Percentiles rank a stretch among this genome's conserved stretches.
These are phyloP conservation scores for Amanita brunnescens DNA, from an alignment of 768 basidiomycete species.

Conservation along the genomic window DNA sequence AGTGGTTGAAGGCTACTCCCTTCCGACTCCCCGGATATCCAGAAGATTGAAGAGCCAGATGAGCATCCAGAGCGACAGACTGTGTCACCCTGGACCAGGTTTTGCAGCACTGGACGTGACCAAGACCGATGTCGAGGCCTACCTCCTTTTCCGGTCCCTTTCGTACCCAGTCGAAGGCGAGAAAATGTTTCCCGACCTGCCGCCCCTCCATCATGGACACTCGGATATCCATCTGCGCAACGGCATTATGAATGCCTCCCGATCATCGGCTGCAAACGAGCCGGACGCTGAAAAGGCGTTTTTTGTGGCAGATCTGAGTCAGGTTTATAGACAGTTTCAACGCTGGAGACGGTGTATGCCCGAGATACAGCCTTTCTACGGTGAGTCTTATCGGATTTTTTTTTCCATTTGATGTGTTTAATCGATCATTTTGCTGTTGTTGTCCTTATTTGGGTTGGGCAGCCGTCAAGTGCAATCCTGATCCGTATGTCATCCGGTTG, in stretches of 20 bases:
- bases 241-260: slow-evolving; percentile 62
- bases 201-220: slow-evolving; percentile 59
- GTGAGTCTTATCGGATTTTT: slow-evolving; percentile 26
- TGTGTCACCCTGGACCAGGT: neutral
- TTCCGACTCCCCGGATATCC: neutral
- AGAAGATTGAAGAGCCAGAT: neutral
- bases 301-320: slow-evolving; percentile 89
- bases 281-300: slow-evolving; percentile 79
- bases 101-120: slow-evolving; percentile 3
- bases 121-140: slow-evolving; percentile 1
- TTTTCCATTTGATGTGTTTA: neutral
- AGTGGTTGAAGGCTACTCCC: neutral
- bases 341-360: slow-evolving; percentile 75
- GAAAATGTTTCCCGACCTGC: slow-evolving; percentile 36
- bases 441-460: slow-evolving; percentile 5
- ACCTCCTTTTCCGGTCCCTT: neutral
- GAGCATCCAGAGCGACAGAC: neutral
- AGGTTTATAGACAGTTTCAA: slow-evolving; percentile 77
- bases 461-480: slow-evolving; percentile 99
- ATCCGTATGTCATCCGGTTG: slow-evolving; percentile 62
- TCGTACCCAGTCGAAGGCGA: neutral
- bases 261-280: slow-evolving; percentile 40
- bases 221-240: slow-evolving; percentile 67
- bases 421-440: neutral
- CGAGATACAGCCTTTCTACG: slow-evolving; percentile 90